Percentiles rank a stretch among this genome's conserved stretches.
Conservation (phyloP, 306 rosid species). For the Heteromeles arbutifolia region DNA sequence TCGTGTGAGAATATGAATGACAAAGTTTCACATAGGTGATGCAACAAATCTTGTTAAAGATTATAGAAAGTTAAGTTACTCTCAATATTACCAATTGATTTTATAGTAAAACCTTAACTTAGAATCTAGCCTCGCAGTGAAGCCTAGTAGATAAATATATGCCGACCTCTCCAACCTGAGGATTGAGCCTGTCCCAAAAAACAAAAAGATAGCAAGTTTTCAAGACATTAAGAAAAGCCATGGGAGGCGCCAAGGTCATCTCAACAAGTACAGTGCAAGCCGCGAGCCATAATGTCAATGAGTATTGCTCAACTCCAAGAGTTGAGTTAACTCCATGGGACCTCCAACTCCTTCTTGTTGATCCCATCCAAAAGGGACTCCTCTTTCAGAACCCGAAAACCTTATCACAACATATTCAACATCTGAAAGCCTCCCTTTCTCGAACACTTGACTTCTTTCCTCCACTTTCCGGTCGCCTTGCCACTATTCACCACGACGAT, state of each 20-base stretch:
- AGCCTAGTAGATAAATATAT: too few species aligned
- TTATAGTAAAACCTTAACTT: too few species aligned
- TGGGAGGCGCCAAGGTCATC: neutral
- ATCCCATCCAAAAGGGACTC: conserved; percentile 32
- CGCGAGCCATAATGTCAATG: neutral
- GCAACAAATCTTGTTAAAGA: too few species aligned
- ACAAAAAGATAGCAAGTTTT: too few species aligned
- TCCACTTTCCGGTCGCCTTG: conserved; percentile 3
- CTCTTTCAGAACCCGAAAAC: conserved; percentile 14
- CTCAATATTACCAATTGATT: too few species aligned
- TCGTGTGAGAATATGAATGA: too few species aligned
- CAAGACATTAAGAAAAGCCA: neutral
- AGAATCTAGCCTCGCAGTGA: too few species aligned
- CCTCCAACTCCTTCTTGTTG: conserved; percentile 8
- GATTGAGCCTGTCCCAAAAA: too few species aligned
- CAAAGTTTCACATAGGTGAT: too few species aligned
- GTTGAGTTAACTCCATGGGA: conserved; percentile 40
- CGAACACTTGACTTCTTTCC: neutral
- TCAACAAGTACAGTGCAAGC: neutral
- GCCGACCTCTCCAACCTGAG: too few species aligned
- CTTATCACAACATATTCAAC: neutral
- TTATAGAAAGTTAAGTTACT: too few species aligned
- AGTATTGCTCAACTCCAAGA: neutral
- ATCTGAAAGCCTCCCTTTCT: conserved; percentile 16
- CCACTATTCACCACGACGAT: neutral